Evolutionary conservation across 2,329 filamentous ascomycete species (phyloP).

Genomic region (Colletotrichum sp.): DNA sequence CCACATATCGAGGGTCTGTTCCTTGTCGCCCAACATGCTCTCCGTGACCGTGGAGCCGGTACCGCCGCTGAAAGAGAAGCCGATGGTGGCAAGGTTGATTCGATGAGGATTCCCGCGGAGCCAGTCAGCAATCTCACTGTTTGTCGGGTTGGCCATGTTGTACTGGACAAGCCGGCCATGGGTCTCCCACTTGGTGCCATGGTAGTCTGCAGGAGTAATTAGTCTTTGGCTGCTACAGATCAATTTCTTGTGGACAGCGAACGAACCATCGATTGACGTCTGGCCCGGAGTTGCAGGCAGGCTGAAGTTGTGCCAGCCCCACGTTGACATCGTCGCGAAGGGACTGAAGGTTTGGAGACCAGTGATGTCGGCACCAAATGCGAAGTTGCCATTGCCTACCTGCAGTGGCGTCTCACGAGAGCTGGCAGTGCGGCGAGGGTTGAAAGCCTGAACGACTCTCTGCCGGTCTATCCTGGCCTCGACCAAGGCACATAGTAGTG

Average conservation of each 20-base stretch:
- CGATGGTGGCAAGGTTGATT: constrained; percentile 52
- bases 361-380: constrained; percentile 50
- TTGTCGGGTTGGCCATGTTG: constrained; percentile 42
- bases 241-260: background rate
- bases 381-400: constrained; percentile 54
- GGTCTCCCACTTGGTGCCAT: constrained; percentile 46
- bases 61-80: constrained; percentile 44
- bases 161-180: constrained; percentile 46
- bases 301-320: constrained; percentile 56
- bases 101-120: constrained; percentile 54
- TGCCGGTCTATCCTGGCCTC: constrained; percentile 32
- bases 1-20: constrained; percentile 53
- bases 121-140: constrained; percentile 46
- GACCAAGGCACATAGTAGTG: constrained; percentile 17
- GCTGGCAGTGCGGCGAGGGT: constrained; percentile 50
- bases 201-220: constrained; percentile 33
- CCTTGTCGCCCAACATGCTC: constrained; percentile 38
- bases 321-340: constrained; percentile 50
- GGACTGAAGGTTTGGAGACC: constrained; percentile 51
- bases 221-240: background rate
- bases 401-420: constrained; percentile 56
- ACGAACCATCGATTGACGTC: constrained; percentile 15
- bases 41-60: constrained; percentile 38
- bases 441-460: constrained; percentile 44
- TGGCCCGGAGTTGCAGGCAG: constrained; percentile 43